Evolutionary conservation across 352 stramenopile species (phyloP).

Genomic region (Phytophthora pisi): DNA sequence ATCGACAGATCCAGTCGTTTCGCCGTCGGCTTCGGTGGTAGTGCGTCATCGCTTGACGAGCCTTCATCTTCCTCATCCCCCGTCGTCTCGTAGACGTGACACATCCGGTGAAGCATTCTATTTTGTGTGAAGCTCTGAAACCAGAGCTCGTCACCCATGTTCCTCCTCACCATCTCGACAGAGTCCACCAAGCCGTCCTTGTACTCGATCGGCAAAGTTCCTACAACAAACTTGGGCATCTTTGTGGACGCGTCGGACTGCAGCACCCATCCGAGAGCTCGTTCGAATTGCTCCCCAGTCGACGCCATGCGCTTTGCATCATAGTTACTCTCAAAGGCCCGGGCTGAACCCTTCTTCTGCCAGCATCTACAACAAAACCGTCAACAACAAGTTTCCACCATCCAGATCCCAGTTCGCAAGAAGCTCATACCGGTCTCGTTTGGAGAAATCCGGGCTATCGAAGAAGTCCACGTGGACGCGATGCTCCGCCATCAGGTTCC

Average conservation of each 20-base stretch:
- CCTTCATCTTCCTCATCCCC: slow-evolving; percentile 1
- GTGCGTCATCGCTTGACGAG: slow-evolving; percentile 7
- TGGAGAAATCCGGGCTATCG: slow-evolving; percentile 49
- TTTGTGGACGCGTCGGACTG: slow-evolving; percentile 50
- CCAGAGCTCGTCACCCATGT: slow-evolving; percentile 52
- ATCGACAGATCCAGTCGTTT: slow-evolving; percentile 8
- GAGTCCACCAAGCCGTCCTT: slow-evolving; percentile 27
- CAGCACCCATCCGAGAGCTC: slow-evolving; percentile 39
- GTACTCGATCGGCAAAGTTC: slow-evolving; percentile 52
- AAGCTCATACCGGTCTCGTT: slow-evolving; percentile 41
- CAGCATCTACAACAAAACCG: slow-evolving; percentile 43
- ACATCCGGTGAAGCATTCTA: slow-evolving; percentile 38
- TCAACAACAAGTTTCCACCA: neutral
- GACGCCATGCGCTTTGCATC: slow-evolving; percentile 39
- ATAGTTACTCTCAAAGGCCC: slow-evolving; percentile 45
- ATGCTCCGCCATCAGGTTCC: slow-evolving; percentile 45
- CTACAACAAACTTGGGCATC: slow-evolving; percentile 55
- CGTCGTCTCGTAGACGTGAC: slow-evolving; percentile 32
- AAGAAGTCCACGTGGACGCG: slow-evolving; percentile 66
- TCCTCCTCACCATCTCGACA: slow-evolving; percentile 39
- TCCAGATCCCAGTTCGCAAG: neutral
- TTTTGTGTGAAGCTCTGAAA: slow-evolving; percentile 52
- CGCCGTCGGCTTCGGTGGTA: neutral
- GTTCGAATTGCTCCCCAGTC: slow-evolving; percentile 47
- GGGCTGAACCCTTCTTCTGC: slow-evolving; percentile 47